Evolutionary conservation across 2,329 filamentous ascomycete genomes (phyloP), one percentile per base, ranked within the genome.

Genomic region (Trematosphaeria pertusa): DNA sequence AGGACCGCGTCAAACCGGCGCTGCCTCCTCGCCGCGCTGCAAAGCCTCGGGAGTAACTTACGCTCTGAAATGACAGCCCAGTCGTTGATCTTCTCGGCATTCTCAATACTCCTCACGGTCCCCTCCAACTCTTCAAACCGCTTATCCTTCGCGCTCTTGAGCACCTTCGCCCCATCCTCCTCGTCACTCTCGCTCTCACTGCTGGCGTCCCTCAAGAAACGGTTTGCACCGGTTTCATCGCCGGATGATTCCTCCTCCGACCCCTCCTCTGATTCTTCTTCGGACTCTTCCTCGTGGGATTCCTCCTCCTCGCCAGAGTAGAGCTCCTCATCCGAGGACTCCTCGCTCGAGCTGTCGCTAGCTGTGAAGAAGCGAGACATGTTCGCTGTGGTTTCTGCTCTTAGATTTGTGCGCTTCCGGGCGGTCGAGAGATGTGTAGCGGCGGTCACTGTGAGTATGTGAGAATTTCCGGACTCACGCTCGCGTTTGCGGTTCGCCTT

Each of bases 91-190:
- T 96, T 97, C 75, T 94, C 83, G 53, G 90, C 92, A 78, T 99
- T 99, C 72, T 97, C 92, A 68, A 99, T 97, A 69, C 88, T 78
- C 73, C 88, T 88, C 67, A 97, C 89, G 33, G 87, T 96, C 50
- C 85, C 83, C 74, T 99, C 93, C 51, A 99, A 82, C 75, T 97
- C 95, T 69, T 97, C 93, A 59, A 91, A 82, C 54, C 94, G 86
- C 84, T 99, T 99, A 80, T 97, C 91, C 78, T 97, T 97, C 67
- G 93, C 92, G 75, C 91, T 97, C 83, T 96, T 97, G 69, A 97
- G 89, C 64, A 94, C 85, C 65, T 87, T 90, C 57, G 87, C 85
- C 59, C 85, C 84, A 58, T 97, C 93, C 57, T 94, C 90, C 57
- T 94, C 92, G 70, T 91, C 92, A 65, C 81, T 85, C 46, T 91